A percentile compares a stretch with the other conserved stretches of the same genome.
These are phyloP conservation scores for Bryum argenteum DNA, from an alignment of 225 moss, liverwort and hornwort genomes.

Conservation along the genomic window DNA sequence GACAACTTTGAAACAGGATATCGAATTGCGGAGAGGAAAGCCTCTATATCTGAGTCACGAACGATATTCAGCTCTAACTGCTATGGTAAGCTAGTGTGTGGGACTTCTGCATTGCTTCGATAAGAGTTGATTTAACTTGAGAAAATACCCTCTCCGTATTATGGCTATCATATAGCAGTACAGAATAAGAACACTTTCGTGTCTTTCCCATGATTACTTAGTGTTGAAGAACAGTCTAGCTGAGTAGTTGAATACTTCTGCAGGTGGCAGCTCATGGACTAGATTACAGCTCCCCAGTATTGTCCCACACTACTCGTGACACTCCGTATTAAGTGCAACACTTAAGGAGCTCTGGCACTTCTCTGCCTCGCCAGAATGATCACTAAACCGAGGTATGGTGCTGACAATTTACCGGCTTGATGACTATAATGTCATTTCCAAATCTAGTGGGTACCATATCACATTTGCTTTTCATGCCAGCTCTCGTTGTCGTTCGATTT, in stretches of 20 bases:
- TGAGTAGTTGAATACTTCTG: conserved; percentile 30
- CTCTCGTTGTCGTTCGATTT: neutral
- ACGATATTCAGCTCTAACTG: conserved; percentile 85
- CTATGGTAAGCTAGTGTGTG: conserved; percentile 62
- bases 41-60: conserved; percentile 85
- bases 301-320: conserved; percentile 74
- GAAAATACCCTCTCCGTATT: conserved; percentile 3
- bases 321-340: conserved; percentile 46
- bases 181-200: conserved; percentile 12
- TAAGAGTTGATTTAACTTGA: conserved; percentile 14
- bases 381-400: conserved; percentile 30
- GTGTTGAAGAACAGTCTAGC: conserved; percentile 4
- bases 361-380: conserved; percentile 25
- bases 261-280: conserved; percentile 98
- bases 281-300: conserved; percentile 92
- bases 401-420: conserved; percentile 8
- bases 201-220: conserved; percentile 14
- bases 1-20: conserved; percentile 53
- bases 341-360: conserved; percentile 22
- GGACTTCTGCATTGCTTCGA: conserved; percentile 15
- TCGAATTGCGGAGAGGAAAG: conserved; percentile 78
- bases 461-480: neutral
- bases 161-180: conserved; percentile 1
- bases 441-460: neutral
- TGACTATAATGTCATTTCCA: conserved; percentile 5